Base-by-base conservation (phyloP, 2,329 filamentous ascomycete species). In the Colletotrichum godetiae region DNA sequence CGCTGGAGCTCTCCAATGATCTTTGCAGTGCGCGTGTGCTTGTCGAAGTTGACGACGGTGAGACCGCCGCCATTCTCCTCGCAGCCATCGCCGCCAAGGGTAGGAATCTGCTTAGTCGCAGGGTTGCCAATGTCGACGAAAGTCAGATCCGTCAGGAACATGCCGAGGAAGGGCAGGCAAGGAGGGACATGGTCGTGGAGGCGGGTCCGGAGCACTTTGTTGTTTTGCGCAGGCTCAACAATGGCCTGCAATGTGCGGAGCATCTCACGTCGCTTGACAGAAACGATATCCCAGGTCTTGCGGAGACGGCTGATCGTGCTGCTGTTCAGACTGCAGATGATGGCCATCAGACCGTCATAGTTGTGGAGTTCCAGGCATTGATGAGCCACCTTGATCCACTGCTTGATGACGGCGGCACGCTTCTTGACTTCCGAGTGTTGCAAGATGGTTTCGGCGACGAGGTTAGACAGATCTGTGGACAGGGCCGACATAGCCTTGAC, bases 41-140 rank as follows among this genome's bases (percentile, higher is more conserved):
- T 98, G 87, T 98, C 96, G 78, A 98, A 98, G 84, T 99, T 99
- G 87, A 99, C 95, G 37, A 98, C 94, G 0, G 92, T 91, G 78
- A 94, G 88, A 31, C 91, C 89, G n/a, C 84, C 83, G 42, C 91
- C 88, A 35, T 91, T 88, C n/a, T 93, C 90, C 15, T 87, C 86
- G 7, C 87, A 85, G 46, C 84, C 82, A n/a, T 81, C 78, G 75
- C 84, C 70, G 29, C 83, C 83, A 4, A 86, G 80, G 5, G 82
- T 82, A 0, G 90, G 90, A 24, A 97, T 89, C 78, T 93, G 92
- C 78, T 96, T 94, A 2, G 93, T 95, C 5, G 94, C 91, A 42
- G 94, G 93, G 82, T 98, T 98, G 74, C 97, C 97, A 76, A 96
- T 95, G 80, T 98, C 95, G 67, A 98, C 93, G 83, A 99, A 98